Evolutionary conservation across 345 rosid genomes (phyloP), one percentile per base, ranked within the genome.

Genomic region (Heritiera fomes): DNA sequence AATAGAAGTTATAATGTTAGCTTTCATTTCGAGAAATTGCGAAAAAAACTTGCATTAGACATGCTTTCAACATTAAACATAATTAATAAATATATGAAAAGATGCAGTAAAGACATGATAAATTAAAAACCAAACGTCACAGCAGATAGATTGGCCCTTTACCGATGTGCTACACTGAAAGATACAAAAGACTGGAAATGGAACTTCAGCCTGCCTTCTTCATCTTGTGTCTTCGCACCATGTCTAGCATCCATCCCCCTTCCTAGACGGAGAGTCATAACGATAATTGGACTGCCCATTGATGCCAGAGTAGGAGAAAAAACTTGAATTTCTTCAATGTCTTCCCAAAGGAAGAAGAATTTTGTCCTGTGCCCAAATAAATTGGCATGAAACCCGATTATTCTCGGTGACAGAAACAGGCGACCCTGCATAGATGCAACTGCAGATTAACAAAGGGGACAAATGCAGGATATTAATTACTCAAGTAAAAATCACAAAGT

Each of bases 331-430:
- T 91, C 97, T 76, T 93, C 99, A 38, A 93, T 90, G 85, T 95
- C 98, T 86, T 92, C 97, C 99, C 99, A 96, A 66, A 96, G 92
- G 85, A 96, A 93, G 85, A 92, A 96, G 80, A 96, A 96, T 71
- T 90, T 96, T 75, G 98, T 96, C 88, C 87, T 93, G 77, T 82
- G 96, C 53, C 99, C 95, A 82, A 96, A 96, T 81, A 96, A 84
- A 80, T 95, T 96, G 75, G 99, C 89, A 78, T 91, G 87, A 84
- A 92, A 96, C 71, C 99, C 99, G 84, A 96, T 91, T 64, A 92
- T 91, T 84, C 98, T 89, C 71, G 98, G 90, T 18, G 99, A 96
- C 38, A 96, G 88, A 85, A 95, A 96, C 69, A 93, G 87, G 50
- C 97, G 98, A 77, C 98, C 98, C 98, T 96, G 90, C 77, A 82